Base-by-base conservation (phyloP, 2,329 filamentous ascomycete species). In the Lasiodiplodia hormozganensis region DNA sequence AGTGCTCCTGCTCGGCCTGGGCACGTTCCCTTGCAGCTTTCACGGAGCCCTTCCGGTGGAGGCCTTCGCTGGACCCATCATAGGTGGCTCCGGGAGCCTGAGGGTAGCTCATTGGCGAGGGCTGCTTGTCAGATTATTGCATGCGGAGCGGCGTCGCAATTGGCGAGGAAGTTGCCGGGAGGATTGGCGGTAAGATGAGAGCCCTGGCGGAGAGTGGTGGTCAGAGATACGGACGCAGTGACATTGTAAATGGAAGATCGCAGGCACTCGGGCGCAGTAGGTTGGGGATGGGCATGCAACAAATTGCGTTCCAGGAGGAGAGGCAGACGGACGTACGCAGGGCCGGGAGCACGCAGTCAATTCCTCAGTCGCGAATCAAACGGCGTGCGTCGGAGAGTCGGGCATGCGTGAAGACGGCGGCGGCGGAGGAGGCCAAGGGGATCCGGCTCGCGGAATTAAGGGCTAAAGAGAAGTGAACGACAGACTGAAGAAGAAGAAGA, bases 41-140 rank as follows among this genome's bases (percentile, higher is more conserved):
- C 53, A 80, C 78, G 28, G 78, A 80, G 16, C 79, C 79, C 65
- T 76, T 76, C 3, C 38, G 52, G 28, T 72, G 74, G 71, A 74
- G 70, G 57, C 70, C 71, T 62, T 71, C 72, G 38, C 54, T 54
- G 57, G 71, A 71, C 54, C 67, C 71, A 70, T 76, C 75, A 70
- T 78, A 76, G 62, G 73, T 72, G 67, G 72, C 72, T 71, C 73
- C 73, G 72, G 76, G 76, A 70, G 74, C 68, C 68, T 74, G 76
- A 60, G 78, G 75, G 75, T 78, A 76, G 73, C 76, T 79, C 78
- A 80, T 80, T 68, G 57, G 57, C 71, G 74, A 77, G 73, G 62
- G 49, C 62, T 71, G 43, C 28, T 64, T 69, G 69, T 68, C 65
- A 76, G 77, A 52, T 58, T 79, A 69, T 47, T 77, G 75, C 70